Evolutionary conservation across 2,329 filamentous ascomycete genomes (phyloP).

Genomic region (Ploettnerulaceae sp.): DNA sequence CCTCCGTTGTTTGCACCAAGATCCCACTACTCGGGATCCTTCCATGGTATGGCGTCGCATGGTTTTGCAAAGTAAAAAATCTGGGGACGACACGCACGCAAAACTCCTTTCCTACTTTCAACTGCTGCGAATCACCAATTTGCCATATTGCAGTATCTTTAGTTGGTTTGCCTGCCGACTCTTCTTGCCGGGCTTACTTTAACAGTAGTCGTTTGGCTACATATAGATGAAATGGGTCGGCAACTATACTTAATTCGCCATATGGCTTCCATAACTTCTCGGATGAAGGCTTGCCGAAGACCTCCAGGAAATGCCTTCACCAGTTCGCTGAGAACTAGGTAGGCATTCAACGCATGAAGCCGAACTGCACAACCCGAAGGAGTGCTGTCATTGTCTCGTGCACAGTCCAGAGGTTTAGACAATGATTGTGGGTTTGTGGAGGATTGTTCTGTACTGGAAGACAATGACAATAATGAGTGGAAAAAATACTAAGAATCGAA

Average conservation of each 20-base stretch:
- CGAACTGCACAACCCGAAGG: slow-evolving; percentile 8
- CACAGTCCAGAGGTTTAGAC: background rate
- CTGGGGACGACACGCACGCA: slow-evolving; percentile 18
- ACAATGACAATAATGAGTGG: too few relatives aligned
- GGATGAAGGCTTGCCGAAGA: slow-evolving; percentile 20
- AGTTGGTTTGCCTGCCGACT: too few relatives aligned
- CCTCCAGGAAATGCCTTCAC: slow-evolving; percentile 1
- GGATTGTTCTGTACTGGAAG: too few relatives aligned
- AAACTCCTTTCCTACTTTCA: background rate
- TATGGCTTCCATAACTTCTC: slow-evolving; percentile 9
- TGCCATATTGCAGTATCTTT: background rate
- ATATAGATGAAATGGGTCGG: too few relatives aligned
- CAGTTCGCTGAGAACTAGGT: too few relatives aligned
- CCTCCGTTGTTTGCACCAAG: background rate
- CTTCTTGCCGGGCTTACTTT: background rate
- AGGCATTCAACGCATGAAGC: slow-evolving; percentile 17
- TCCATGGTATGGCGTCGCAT: background rate
- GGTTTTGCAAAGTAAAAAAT: slow-evolving; percentile 7
- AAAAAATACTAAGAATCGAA: too few relatives aligned
- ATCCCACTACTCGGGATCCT: slow-evolving; percentile 4
- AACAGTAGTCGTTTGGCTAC: too few relatives aligned
- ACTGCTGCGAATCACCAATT: background rate
- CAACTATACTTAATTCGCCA: background rate
- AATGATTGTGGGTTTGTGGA: too few relatives aligned
- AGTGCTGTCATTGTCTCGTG: slow-evolving; percentile 11